Evolutionary conservation across 352 stramenopile species (phyloP), one percentile per base, ranked within the genome.

Genomic region (Phytopythium chamaehyphon): DNA sequence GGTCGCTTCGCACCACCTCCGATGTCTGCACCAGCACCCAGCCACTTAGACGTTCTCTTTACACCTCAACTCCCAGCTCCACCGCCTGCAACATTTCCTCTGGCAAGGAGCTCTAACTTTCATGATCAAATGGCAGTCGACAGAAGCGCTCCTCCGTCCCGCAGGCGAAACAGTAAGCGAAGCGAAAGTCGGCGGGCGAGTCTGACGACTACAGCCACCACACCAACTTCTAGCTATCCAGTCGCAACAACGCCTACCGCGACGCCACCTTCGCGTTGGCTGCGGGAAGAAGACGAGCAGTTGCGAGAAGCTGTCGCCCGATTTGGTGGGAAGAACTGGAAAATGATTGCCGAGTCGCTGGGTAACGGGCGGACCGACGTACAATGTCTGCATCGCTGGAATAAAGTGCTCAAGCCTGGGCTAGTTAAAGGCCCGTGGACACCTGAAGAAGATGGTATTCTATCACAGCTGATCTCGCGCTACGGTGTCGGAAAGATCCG

Each of bases 351-450:
- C 18, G 83, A 96, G 61, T 75, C 86, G 24, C 62, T 98, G 23
- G 85, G 88, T 18, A 88, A 92, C 48, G 84, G 81, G 3, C 82
- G 86, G 50, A 96, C 91, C 1, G 92, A 98, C 59, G 88, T 97
- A 53, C 93, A 98, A 64, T 98, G 90, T 59, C 72, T 98, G 39
- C 95, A 98, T 58, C 88, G 96, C n/a, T 99, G 95, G 95, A 96
- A 98, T 62, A 96, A 96, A 55, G 83, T 96, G 45, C 79, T 96
- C 37, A 96, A 96, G 55, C 86, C 86, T 0, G 84, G 84, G 16
- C 56, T 94, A 35, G 84, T 96, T 22, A 96, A 96, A 44, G 88
- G 88, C 3, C 85, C 87, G 0, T 96, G 88, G 88, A 96, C 82
- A 22, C 75, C 83, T 3, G 86, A 94, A 39, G 88, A 96, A 55